Evolutionary conservation across 495 filamentous ascomycete genomes (phyloP).

Genomic region (Tuber melanosporum): DNA sequence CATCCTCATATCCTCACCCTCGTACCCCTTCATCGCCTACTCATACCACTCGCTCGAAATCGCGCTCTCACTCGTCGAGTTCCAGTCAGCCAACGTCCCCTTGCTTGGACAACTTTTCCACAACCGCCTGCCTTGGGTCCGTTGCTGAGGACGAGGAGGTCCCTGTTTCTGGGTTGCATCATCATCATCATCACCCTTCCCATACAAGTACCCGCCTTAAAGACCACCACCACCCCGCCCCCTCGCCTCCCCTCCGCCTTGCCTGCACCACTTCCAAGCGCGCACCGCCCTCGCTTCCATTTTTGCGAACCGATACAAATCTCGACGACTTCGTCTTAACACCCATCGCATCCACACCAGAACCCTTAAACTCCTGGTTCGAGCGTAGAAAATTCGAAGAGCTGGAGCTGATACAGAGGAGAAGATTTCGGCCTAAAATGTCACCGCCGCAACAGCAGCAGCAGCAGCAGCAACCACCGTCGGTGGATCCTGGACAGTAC

Average conservation of each 20-base stretch:
- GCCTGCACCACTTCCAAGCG: neutral
- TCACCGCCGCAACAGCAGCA: slow-evolving; percentile 25
- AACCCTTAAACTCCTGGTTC: slow-evolving; percentile 28
- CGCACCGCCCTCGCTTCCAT: neutral
- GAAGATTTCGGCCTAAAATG: slow-evolving; percentile 27
- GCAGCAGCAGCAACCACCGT: slow-evolving; percentile 2
- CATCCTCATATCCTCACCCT: neutral
- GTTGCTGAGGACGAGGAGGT: slow-evolving; percentile 2
- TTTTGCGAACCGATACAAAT: neutral
- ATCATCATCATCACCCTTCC: neutral
- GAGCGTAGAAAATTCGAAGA: slow-evolving; percentile 23
- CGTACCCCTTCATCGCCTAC: neutral
- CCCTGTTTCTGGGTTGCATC: neutral
- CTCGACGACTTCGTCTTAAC: neutral
- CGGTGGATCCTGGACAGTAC: slow-evolving; percentile 46
- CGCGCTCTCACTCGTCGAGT: neutral
- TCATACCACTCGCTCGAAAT: neutral
- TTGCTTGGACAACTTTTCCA: slow-evolving; percentile 1
- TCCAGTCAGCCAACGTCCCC: neutral
- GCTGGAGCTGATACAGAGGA: slow-evolving; percentile 35
- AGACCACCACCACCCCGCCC: neutral
- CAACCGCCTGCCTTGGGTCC: neutral
- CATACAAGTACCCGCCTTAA: neutral
- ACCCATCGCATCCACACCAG: neutral
- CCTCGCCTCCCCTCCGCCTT: neutral